Percentiles rank a stretch among this genome's conserved stretches.
These are phyloP conservation scores for Penicillium subrubescens DNA, from an alignment of 495 filamentous ascomycete genomes.

Conservation along the genomic window DNA sequence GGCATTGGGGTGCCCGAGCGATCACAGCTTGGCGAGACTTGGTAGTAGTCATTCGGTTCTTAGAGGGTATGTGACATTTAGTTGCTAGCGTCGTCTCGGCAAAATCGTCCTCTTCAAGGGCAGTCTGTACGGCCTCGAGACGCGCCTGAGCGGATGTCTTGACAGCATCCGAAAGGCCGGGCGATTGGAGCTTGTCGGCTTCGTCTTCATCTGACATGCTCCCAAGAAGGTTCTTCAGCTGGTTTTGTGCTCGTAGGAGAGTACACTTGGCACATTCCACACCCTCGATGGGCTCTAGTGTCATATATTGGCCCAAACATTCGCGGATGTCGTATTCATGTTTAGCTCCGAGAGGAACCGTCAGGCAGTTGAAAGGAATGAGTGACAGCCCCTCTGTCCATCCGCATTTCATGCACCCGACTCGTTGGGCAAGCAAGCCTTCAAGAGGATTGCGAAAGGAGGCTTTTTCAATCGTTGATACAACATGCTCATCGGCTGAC, in stretches of 20 bases:
- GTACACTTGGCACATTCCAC: slow-evolving; percentile 95
- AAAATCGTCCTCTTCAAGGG: slow-evolving; percentile 78
- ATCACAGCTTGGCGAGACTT: slow-evolving; percentile 91
- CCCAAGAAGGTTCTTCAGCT: slow-evolving; percentile 49
- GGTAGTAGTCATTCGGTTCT: slow-evolving; percentile 65
- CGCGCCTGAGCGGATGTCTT: slow-evolving; percentile 45
- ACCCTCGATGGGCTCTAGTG: slow-evolving; percentile 78
- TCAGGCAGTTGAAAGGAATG: slow-evolving; percentile 92
- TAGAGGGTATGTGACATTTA: slow-evolving; percentile 72
- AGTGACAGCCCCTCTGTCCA: slow-evolving; percentile 84
- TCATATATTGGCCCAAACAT: slow-evolving; percentile 82
- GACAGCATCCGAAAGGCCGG: slow-evolving; percentile 34
- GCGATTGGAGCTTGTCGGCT: slow-evolving; percentile 20
- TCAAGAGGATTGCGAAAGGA: slow-evolving; percentile 70
- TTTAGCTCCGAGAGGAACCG: slow-evolving; percentile 68
- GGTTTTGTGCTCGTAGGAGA: slow-evolving; percentile 56
- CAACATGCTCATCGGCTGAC: slow-evolving; percentile 4
- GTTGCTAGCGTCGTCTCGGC: slow-evolving; percentile 71
- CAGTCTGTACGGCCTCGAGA: slow-evolving; percentile 63
- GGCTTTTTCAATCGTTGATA: slow-evolving; percentile 10
- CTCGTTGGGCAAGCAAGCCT: slow-evolving; percentile 84
- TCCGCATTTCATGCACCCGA: slow-evolving; percentile 84
- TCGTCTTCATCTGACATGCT: slow-evolving; percentile 36
- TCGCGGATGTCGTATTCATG: slow-evolving; percentile 66
- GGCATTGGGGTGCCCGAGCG: slow-evolving; percentile 72